Evolutionary conservation across 208 protist species (phyloP), one percentile per base, ranked within the genome.

Genomic region (Novymonas esmeraldas): DNA sequence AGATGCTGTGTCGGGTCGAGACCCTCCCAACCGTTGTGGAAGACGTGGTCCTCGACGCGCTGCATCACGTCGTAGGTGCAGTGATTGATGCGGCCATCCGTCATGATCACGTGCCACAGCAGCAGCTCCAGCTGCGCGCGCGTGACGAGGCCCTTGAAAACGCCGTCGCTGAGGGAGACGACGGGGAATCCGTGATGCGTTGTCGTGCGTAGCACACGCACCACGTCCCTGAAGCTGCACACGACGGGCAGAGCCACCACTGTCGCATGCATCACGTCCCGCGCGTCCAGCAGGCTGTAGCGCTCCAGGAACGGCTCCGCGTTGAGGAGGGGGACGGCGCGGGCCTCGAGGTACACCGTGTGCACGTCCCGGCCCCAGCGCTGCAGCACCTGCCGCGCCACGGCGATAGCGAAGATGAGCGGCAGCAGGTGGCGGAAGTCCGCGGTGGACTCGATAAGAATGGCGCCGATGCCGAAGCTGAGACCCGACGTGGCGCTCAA

Each of bases 111-210:
- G 72, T 88, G 66, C 82, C 82, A 88, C 51, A 88, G 60, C 46
- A 84, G 42, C 34, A 88, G 51, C 55, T 77, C 65, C 31, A 88
- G 56, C 64, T 84, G 78, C 22, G 62, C 57, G 6, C 82, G 64
- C 7, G 70, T 62, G 59, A 84, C 69, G 33, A 82, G 71, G 29
- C 82, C 82, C 41, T 88, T 88, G 64, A 80, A 88, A 24, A 71
- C 80, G 28, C 70, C 36, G 58, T 84, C 75, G 48, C 70, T 66
- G 16, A 76, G 64, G 26, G 76, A 82, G 52, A 82, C 68, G 41
- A 88, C 73, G n/a, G 82, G 82, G 45, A 88, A 88, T 24, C 63
- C 82, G 67, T 84, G 67, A 60, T 88, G 82, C 18, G 54, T 46
- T 0, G 78, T 82, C 38, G 22, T 64, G 13, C 29, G 54, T 49